phyloP scores from a whole-genome alignment of 345 rosid species.

The Eucalyptus curtisii region DNA sequence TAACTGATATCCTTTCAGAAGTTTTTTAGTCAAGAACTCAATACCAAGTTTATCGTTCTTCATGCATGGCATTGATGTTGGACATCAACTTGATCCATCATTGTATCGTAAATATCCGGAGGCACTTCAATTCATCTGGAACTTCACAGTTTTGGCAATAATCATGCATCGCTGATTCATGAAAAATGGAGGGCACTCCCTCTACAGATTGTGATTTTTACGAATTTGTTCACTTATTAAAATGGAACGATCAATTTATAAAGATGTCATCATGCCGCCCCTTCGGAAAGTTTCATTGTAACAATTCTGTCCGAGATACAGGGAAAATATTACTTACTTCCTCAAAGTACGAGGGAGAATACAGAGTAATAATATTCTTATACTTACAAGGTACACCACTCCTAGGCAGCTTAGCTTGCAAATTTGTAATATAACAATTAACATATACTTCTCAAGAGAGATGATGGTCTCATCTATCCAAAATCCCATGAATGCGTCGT shows the following conservation, averaged over 20 bases:
- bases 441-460: not conserved
- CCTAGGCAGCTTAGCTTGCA: not conserved
- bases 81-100: not conserved
- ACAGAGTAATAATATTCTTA: not conserved
- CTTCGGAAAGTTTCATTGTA: not conserved
- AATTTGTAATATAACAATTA: not conserved
- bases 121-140: not conserved
- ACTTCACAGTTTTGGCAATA: not conserved
- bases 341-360: not conserved
- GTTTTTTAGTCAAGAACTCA: not conserved
- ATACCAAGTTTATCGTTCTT: not conserved
- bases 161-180: not conserved
- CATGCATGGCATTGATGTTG: not conserved
- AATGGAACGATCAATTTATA: not conserved
- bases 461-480: not conserved
- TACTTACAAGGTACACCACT: not conserved
- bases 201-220: not conserved
- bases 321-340: not conserved
- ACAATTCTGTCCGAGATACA: not conserved
- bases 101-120: not conserved
- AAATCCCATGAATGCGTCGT: not conserved
- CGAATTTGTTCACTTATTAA: not conserved
- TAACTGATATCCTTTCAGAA: not conserved
- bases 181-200: not conserved
- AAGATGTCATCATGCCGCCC: not conserved